phyloP scores from a whole-genome alignment of 2,329 filamentous ascomycete species.

The Seiridium cupressi region DNA sequence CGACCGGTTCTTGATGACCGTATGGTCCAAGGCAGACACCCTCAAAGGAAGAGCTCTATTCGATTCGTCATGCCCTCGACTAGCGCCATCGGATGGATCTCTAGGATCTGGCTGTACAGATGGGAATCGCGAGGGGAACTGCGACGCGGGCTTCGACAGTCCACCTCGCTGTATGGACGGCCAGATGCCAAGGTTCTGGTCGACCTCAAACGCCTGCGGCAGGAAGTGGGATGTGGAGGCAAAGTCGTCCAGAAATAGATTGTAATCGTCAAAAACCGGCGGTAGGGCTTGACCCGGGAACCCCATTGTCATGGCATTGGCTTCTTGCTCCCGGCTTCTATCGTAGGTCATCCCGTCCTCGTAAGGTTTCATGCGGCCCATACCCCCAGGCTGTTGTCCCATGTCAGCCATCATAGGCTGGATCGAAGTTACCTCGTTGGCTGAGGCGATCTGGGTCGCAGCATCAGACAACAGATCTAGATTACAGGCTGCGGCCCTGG shows the following conservation, averaged over 20 bases:
- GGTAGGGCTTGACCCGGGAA: constrained; percentile 37
- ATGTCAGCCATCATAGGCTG: constrained; percentile 48
- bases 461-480: constrained; percentile 59
- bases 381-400: constrained; percentile 35
- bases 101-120: constrained; percentile 53
- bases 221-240: constrained; percentile 53
- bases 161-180: constrained; percentile 40
- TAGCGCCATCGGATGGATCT: constrained; percentile 36
- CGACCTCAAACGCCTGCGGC: constrained; percentile 52
- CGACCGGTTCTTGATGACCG: constrained; percentile 55
- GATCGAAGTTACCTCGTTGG: constrained; percentile 53
- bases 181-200: constrained; percentile 53
- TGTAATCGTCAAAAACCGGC: constrained; percentile 53
- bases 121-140: constrained; percentile 53
- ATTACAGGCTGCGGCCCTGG: constrained; percentile 51
- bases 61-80: constrained; percentile 39
- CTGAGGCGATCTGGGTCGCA: constrained; percentile 50
- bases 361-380: constrained; percentile 48
- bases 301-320: constrained; percentile 37
- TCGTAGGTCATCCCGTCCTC: constrained; percentile 50
- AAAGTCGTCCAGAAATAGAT: constrained; percentile 59
- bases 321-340: constrained; percentile 43
- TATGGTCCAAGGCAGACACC: constrained; percentile 54
- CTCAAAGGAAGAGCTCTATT: constrained; percentile 37
- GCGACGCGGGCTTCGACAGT: constrained; percentile 47